Base-by-base conservation (phyloP, 768 basidiomycete species). In the Xerocomellus intermedius region DNA sequence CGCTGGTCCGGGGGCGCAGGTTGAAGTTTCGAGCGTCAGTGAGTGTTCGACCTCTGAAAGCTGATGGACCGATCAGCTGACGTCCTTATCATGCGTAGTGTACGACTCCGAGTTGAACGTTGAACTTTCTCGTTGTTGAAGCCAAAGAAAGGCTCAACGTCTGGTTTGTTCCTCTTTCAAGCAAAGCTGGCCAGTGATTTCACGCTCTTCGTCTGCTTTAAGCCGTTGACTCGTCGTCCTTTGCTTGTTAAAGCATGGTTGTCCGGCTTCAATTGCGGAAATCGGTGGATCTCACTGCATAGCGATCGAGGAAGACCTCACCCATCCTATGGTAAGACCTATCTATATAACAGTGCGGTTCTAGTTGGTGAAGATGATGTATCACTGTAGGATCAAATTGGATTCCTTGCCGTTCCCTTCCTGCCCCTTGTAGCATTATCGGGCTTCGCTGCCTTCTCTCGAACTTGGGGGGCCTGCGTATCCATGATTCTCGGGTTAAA, bases 231-330 rank as follows among this genome's bases (percentile, higher is more conserved):
- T 54, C 26, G 41, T 30, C 6, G 4, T n/a, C 13, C 6, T 8
- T 52, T 47, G 12, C 17, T 16, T 32, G 28, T 12, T n/a, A 43
- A 60, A 82, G 80, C 21, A 72, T 84, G 41, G 38, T 83, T 22
- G 75, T 79, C 26, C 78, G 79, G 46, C 62, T 87, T 42, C 79
- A 73, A 3, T 75, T 88, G n/a, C 74, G 69, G 42, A 82, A 64
- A 66, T 68, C 41, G 64, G 69, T 19, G 74, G 67, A 1, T 47
- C 68, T 3, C 75, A 76, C 61, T 76, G 77, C 45, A 85, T 88
- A 44, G 60, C 70, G 1, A 65, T 72, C 48, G 84, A 87, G 59
- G 83, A 87, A 60, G 83, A 85, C 62, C 79, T 82, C 52, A 81
- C 79, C 56, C 81, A 82, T 59, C 76, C 84, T 2, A 79, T 81